These are phyloP conservation scores for Mycena rosella DNA, from an alignment of 768 basidiomycete species.

Conservation along the genomic window DNA sequence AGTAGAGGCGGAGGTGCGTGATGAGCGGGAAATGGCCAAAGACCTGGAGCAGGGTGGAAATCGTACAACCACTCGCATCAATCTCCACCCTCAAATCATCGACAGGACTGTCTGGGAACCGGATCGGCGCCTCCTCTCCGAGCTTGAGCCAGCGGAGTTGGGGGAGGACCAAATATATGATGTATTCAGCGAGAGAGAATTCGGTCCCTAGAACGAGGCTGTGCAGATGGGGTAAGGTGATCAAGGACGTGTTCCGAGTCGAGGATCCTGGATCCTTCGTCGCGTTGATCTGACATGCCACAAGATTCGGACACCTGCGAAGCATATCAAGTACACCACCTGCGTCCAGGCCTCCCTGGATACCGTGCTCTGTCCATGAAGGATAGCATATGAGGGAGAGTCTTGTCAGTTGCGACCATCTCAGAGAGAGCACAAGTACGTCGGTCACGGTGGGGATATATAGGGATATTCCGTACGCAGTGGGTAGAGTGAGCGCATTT, in stretches of 20 bases:
- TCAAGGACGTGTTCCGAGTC: not conserved
- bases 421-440: not conserved
- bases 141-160: not conserved
- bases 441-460: not conserved
- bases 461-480: not conserved
- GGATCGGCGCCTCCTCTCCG: no score
- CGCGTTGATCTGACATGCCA: not conserved
- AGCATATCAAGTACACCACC: not conserved
- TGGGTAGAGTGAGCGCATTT: not conserved
- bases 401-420: constrained; percentile 1
- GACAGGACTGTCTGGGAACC: no score
- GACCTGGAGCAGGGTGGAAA: no score
- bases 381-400: not conserved
- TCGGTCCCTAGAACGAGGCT: not conserved
- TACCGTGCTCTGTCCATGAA: not conserved
- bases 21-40: no score
- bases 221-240: not conserved
- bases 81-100: no score
- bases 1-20: no score
- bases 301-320: constrained; percentile 13
- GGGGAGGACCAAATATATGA: not conserved
- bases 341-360: not conserved
- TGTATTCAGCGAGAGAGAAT: not conserved
- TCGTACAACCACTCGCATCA: no score
- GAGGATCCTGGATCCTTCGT: not conserved